Evolutionary conservation across 768 basidiomycete genomes (phyloP).

Genomic region (Boletus reticuloceps): DNA sequence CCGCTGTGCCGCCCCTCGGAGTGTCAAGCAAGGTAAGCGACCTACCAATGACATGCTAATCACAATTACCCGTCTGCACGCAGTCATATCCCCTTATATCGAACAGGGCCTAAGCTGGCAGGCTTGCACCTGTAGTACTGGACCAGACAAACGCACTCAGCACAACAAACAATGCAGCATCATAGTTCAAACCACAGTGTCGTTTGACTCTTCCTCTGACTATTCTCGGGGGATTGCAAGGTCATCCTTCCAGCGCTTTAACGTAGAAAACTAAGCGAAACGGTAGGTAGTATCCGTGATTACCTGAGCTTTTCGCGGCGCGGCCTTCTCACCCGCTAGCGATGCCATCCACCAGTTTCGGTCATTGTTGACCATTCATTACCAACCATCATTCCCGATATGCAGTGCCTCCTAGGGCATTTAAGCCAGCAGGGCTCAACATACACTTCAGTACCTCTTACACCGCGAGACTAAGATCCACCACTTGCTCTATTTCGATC

Average conservation of each 20-base stretch:
- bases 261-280: background rate
- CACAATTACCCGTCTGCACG: too few species aligned
- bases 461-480: background rate
- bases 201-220: background rate
- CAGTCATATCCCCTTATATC: too few species aligned
- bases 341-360: background rate
- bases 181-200: background rate
- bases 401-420: constrained; percentile 5
- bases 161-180: too few species aligned
- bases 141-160: too few species aligned
- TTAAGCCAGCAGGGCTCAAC: constrained; percentile 2
- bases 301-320: background rate
- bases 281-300: background rate
- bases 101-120: too few species aligned
- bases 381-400: background rate
- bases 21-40: too few species aligned
- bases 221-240: background rate
- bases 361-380: background rate
- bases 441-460: background rate
- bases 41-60: too few species aligned
- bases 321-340: constrained; percentile 4
- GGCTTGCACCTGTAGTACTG: too few species aligned
- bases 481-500: background rate
- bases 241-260: too few species aligned
- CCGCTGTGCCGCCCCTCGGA: too few species aligned